Evolutionary conservation across 1,284 basidiomycete species (phyloP), one percentile per base, ranked within the genome.

Genomic region (Fomes fomentarius): DNA sequence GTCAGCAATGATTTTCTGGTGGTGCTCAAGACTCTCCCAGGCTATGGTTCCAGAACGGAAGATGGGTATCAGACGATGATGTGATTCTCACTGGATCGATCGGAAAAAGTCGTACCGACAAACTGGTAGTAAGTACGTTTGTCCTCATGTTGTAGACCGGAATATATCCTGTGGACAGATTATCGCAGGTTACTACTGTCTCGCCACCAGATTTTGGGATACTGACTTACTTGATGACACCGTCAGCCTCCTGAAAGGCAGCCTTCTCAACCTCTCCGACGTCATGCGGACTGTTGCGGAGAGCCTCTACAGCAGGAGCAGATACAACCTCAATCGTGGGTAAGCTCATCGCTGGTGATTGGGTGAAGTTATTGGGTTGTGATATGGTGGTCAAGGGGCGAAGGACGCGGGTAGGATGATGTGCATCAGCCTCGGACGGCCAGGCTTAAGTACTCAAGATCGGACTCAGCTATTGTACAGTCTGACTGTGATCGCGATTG

Each of bases 11-110:
- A 61, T 50, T 40, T 50, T 42, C 8, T 54, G 10, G 52, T 63
- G 65, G 45, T 57, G 57, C 39, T 57, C 61, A 28, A 62, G 43
- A 21, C 30, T 31, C 25, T 60, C 58, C 64, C 62, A 69, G 19
- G 50, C 66, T 67, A 43, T 15, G 26, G 12, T n/a, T n/a, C 22
- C 9, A 37, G 33, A n/a, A n/a, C 8, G 15, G 6, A n/a, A 15
- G 14, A 25, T 10, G 31, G 24, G 5, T 15, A 5, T 24, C 9
- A 33, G 17, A 17, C 10, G 33, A 12, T 45, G 22, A 12, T 15
- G 8, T 24, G 2, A 12, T 6, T 1, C 17, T 6, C 5, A 14
- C 35, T 12, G 6, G 19, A n/a, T 17, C 25, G n/a, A 25, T 3
- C 17, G 37, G 2, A 19, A 17, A 3, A 26, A 21, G 33, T 12